Evolutionary conservation across 2,329 filamentous ascomycete genomes (phyloP), one percentile per base, ranked within the genome.

Genomic region (Lasiodiplodia sp.): DNA sequence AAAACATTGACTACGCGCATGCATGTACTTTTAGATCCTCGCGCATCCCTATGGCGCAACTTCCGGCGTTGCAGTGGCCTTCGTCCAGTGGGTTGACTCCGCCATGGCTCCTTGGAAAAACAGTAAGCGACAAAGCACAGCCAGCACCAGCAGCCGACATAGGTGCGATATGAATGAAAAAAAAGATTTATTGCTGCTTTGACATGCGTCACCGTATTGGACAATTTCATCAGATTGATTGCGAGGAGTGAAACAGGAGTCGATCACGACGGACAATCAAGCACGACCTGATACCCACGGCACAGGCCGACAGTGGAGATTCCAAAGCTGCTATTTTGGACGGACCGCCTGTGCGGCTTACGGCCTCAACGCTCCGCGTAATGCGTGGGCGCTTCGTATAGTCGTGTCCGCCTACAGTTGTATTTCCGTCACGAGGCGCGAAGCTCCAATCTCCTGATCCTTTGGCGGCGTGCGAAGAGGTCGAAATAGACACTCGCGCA

Each of bases 1-100:
- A 67, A 58, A 62, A 52, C 66, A 68, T 68, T 60, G 66, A 68
- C 66, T 57, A 47, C 44, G 56, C 66, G 66, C 66, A 60, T 68
- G 66, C 66, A 68, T 68, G 66, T 68, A 68, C 37, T 62, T 57
- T 62, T 68, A 68, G 56, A 53, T 52, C 60, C 47, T 64, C 28
- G 60, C 60, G 60, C 58, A 63, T 49, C 58, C 40, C 23, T 44
- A 63, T 51, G 58, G 58, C 58, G 58, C 60, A 64, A 52, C 12
- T 38, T 31, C 21, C 60, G 60, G 60, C 60, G 60, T 64, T 64
- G 60, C 60, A 64, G 60, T 64, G 60, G 44, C 60, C 60, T 21
- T 64, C 47, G 21, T 38, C 40, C 58, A 31, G 25, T 38, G 47
- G 60, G 60, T 37, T n/a, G 4, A 64, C 47, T 64, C 60, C 60